phyloP scores from a whole-genome alignment of 805 yeast species.

The Starmerella floris region DNA sequence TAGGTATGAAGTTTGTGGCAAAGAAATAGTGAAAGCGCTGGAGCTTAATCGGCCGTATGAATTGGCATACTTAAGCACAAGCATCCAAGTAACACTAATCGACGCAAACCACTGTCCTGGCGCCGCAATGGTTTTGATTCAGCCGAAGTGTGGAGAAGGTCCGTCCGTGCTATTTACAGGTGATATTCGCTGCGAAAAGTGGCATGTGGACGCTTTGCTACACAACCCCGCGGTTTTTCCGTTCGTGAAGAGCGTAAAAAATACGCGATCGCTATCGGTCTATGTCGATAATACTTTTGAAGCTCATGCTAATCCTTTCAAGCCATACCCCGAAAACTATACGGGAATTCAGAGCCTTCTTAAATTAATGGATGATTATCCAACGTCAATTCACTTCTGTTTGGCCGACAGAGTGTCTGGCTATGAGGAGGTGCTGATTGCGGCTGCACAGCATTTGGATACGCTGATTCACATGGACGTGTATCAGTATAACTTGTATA shows the following conservation, averaged over 20 bases:
- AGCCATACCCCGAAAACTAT: slow-evolving; percentile 33
- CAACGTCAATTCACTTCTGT: slow-evolving; percentile 32
- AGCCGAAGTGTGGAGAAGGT: slow-evolving; percentile 23
- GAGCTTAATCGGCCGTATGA: slow-evolving; percentile 12
- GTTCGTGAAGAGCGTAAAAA: slow-evolving; percentile 22
- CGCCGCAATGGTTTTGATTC: slow-evolving; percentile 39
- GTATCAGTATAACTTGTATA: slow-evolving; percentile 21
- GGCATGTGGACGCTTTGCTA: slow-evolving; percentile 35
- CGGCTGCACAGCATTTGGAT: slow-evolving; percentile 24
- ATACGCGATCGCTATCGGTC: slow-evolving; percentile 29
- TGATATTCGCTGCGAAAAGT: slow-evolving; percentile 42
- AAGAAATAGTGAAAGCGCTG: slow-evolving; percentile 17
- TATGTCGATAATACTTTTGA: slow-evolving; percentile 46
- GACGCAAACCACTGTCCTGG: slow-evolving; percentile 51
- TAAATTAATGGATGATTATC: slow-evolving; percentile 32
- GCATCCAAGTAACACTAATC: slow-evolving; percentile 32
- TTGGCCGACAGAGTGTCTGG: slow-evolving; percentile 35
- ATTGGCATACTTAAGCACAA: slow-evolving; percentile 14
- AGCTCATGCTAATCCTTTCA: slow-evolving; percentile 37
- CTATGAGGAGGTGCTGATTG: slow-evolving; percentile 42
- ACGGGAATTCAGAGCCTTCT: slow-evolving; percentile 32
- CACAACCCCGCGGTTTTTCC: slow-evolving; percentile 34
- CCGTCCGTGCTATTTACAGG: slow-evolving; percentile 40
- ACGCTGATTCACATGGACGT: slow-evolving; percentile 27
- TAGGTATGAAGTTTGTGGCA: slow-evolving; percentile 18